phyloP scores from a whole-genome alignment of 1,284 basidiomycete genomes.

The Leccinum pachyderme region DNA sequence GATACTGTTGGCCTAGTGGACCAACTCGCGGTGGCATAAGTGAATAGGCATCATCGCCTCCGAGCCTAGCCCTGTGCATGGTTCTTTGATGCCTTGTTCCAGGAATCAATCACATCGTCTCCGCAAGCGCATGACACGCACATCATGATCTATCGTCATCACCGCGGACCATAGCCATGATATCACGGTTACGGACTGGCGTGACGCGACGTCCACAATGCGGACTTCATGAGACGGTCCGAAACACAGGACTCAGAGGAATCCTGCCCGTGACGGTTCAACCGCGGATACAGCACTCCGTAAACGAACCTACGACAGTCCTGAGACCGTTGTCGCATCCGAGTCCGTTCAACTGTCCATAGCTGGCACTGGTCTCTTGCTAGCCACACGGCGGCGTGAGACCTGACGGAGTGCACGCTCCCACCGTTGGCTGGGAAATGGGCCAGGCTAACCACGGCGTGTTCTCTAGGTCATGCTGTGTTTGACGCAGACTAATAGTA shows the following conservation, averaged over 20 bases:
- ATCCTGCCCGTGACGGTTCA: not conserved
- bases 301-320: not conserved
- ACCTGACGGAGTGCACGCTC: not conserved
- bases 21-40: not conserved
- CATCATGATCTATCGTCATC: not conserved
- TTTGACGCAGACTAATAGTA: too few relatives aligned
- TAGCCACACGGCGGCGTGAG: not conserved
- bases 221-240: not conserved
- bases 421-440: not conserved
- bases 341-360: not conserved
- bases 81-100: not conserved
- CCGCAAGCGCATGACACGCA: not conserved
- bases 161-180: not conserved
- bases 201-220: not conserved
- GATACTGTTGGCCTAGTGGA: not conserved
- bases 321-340: not conserved
- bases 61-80: not conserved
- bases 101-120: not conserved
- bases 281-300: not conserved
- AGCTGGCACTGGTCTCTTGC: not conserved
- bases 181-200: not conserved
- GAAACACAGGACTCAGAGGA: not conserved
- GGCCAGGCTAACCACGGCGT: not conserved
- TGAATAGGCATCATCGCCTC: not conserved
- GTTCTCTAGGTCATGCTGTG: not conserved